A percentile compares a stretch with the other conserved stretches of the same genome.
Evolutionary conservation across 2,329 filamentous ascomycete species (phyloP).

Genomic region (Chaetomiaceae sp.): DNA sequence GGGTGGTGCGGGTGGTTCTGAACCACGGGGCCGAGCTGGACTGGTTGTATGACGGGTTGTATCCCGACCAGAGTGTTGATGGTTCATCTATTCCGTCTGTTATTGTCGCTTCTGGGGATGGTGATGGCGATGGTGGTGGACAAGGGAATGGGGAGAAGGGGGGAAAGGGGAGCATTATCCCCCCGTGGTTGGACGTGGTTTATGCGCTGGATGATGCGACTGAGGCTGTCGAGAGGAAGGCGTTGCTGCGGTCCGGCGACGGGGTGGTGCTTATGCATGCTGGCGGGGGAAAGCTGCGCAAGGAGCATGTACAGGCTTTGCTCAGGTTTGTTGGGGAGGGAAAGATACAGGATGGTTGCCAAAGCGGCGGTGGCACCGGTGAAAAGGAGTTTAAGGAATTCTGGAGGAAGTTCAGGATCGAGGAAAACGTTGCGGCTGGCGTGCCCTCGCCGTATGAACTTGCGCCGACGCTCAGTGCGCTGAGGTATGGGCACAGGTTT

Average conservation of each 20-base stretch:
- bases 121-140: not conserved
- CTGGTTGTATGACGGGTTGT: not conserved
- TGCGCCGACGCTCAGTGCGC: not conserved
- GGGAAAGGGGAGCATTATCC: not conserved
- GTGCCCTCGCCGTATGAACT: not conserved
- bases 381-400: not conserved
- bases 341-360: not conserved
- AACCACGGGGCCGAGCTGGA: not conserved
- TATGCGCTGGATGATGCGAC: not conserved
- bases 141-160: not conserved
- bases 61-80: not conserved
- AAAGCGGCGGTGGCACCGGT: not conserved
- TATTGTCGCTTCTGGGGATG: not conserved
- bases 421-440: not conserved
- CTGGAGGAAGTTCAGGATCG: not conserved
- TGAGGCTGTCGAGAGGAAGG: not conserved
- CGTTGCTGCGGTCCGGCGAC: not conserved
- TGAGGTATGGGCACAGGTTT: not conserved
- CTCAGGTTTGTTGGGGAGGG: not conserved
- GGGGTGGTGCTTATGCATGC: not conserved
- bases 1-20: not conserved
- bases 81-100: not conserved
- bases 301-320: not conserved
- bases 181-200: not conserved
- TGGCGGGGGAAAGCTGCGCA: not conserved